Percentiles rank a stretch among this genome's conserved stretches.
Conservation (phyloP, 305 asterid species). For the Fraxinus xanthoxyloides region DNA sequence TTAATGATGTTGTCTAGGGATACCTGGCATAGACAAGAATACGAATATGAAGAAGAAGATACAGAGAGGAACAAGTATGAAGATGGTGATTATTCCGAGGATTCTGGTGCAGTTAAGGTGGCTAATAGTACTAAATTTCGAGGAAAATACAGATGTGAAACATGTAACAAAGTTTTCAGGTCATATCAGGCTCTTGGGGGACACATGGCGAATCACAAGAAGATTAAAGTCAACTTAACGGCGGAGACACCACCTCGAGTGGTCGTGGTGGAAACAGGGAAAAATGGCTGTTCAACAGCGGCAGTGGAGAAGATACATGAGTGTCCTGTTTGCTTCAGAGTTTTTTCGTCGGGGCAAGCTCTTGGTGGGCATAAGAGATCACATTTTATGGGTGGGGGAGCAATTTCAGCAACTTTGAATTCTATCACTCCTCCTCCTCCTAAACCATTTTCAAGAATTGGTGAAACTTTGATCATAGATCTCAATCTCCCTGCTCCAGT, state of each 20-base stretch:
- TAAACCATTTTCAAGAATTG: constrained; percentile 34
- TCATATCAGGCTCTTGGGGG: constrained; percentile 96
- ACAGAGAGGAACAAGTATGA: background rate
- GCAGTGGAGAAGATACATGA: constrained; percentile 46
- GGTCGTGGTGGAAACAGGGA: constrained; percentile 3
- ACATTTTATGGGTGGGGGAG: constrained; percentile 46
- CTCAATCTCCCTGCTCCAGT: constrained; percentile 81
- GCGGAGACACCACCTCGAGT: background rate
- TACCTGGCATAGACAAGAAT: constrained; percentile 47
- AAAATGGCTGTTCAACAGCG: background rate
- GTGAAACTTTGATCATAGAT: constrained; percentile 50
- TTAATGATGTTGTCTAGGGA: constrained; percentile 83
- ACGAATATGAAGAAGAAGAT: constrained; percentile 14
- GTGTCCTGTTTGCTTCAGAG: constrained; percentile 72
- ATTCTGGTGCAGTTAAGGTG: constrained; percentile 29
- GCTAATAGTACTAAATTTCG: constrained; percentile 32
- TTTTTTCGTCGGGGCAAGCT: constrained; percentile 86
- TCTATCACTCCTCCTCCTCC: background rate
- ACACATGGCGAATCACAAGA: constrained; percentile 89
- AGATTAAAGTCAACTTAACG: constrained; percentile 29
- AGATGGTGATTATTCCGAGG: constrained; percentile 15
- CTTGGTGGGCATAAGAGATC: constrained; percentile 93
- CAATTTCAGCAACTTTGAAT: constrained; percentile 19
- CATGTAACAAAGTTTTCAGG: constrained; percentile 61
- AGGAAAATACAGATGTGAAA: constrained; percentile 73